Conservation (phyloP, 1,284 basidiomycete species). For the Apiotrichum gamsii region DNA sequence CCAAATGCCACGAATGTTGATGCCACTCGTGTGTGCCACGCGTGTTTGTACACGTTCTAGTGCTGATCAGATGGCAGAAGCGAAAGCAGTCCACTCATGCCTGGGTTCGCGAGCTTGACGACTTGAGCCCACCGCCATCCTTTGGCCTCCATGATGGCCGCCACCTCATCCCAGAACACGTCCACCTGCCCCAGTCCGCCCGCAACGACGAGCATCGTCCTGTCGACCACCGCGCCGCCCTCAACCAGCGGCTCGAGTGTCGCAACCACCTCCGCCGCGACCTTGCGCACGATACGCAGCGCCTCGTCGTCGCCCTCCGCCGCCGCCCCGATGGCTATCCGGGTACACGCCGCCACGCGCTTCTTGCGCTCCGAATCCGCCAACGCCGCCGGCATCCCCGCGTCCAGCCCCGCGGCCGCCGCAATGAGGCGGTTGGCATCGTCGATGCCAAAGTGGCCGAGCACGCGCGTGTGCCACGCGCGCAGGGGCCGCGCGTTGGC, state of each 20-base stretch:
- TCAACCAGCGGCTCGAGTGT: conserved; percentile 10
- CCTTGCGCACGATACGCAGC: neutral
- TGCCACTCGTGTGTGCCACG: too few species aligned
- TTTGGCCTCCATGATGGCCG: neutral
- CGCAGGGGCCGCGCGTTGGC: conserved; percentile 9
- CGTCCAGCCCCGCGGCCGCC: neutral
- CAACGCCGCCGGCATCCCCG: neutral
- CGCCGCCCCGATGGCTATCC: conserved; percentile 6
- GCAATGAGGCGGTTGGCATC: conserved; percentile 10
- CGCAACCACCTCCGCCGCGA: conserved; percentile 18
- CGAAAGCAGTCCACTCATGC: conserved; percentile 3
- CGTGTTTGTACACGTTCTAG: too few species aligned
- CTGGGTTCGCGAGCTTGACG: conserved; percentile 11
- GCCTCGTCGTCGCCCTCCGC: conserved; percentile 10
- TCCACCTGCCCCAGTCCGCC: conserved; percentile 12
- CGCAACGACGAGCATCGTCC: conserved; percentile 11
- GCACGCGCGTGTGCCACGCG: conserved; percentile 7
- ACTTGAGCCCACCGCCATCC: conserved; percentile 12
- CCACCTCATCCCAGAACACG: conserved; percentile 10
- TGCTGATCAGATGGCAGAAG: too few species aligned
- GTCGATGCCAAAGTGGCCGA: conserved; percentile 3
- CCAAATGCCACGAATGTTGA: too few species aligned
- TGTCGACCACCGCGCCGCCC: neutral
- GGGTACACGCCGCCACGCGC: conserved; percentile 12
- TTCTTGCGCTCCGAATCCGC: conserved; percentile 15